Conservation (phyloP, 495 filamentous ascomycete genomes). For the Xylaria cubensis region DNA sequence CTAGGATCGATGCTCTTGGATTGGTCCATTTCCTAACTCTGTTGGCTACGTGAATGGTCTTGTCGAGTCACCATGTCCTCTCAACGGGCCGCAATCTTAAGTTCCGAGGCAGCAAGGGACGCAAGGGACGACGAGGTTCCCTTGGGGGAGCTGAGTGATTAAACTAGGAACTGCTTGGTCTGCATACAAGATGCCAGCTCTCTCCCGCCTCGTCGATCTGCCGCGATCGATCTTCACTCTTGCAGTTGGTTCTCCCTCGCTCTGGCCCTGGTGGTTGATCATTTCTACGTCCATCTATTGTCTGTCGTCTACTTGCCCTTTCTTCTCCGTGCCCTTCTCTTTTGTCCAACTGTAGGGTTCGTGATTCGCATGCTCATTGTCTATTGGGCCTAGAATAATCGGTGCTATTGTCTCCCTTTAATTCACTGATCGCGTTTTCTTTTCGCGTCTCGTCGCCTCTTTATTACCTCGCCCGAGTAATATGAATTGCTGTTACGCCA, state of each 20-base stretch:
- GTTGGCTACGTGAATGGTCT: conserved; percentile 21
- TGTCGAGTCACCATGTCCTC: conserved; percentile 34
- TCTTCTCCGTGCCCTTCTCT: conserved; percentile 27
- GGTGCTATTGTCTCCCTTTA: conserved; percentile 28
- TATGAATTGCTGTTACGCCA: conserved; percentile 37
- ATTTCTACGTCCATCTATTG: neutral
- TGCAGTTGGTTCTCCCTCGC: conserved; percentile 12
- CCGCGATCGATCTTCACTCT: conserved; percentile 35
- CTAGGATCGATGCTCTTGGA: conserved; percentile 3
- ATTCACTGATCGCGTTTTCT: conserved; percentile 26
- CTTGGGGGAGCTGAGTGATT: too few species aligned
- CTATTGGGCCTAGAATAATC: conserved; percentile 19
- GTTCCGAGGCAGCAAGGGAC: conserved; percentile 26
- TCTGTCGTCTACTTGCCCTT: conserved; percentile 14
- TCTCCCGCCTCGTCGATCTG: conserved; percentile 22
- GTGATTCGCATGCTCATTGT: conserved; percentile 31
- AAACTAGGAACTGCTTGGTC: neutral
- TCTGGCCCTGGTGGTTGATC: conserved; percentile 32
- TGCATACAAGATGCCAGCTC: conserved; percentile 38
- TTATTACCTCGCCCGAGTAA: conserved; percentile 33
- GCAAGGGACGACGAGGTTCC: too few species aligned
- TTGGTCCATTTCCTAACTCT: conserved; percentile 28
- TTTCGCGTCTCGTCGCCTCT: conserved; percentile 32
- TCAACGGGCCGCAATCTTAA: conserved; percentile 35
- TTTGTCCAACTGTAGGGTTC: conserved; percentile 30